A percentile compares a stretch with the other conserved stretches of the same genome.
phyloP scores from a whole-genome alignment of 129 eudicot genomes.

The Tagetes patula region DNA sequence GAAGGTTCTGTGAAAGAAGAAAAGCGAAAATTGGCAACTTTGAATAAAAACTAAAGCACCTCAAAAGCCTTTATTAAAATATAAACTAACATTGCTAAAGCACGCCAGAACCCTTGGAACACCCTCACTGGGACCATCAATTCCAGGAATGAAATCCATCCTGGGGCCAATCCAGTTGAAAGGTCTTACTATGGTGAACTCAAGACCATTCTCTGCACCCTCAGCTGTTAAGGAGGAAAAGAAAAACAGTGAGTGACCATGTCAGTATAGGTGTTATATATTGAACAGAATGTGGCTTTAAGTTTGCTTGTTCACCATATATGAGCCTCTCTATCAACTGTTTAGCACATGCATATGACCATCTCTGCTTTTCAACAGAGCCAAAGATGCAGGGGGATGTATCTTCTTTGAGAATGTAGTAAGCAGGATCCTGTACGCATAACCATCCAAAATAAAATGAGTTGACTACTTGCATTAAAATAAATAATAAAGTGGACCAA shows the following conservation, averaged over 20 bases:
- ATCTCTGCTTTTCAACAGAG: conserved; percentile 95
- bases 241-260: conserved; percentile 7
- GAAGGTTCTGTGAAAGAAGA: conserved; percentile 52
- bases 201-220: conserved; percentile 97
- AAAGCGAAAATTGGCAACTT: conserved; percentile 13
- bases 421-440: conserved; percentile 73
- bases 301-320: conserved; percentile 55
- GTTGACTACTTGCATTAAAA: background rate
- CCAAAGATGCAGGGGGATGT: conserved; percentile 94
- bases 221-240: conserved; percentile 51
- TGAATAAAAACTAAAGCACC: background rate
- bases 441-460: background rate
- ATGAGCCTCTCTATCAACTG: conserved; percentile 93
- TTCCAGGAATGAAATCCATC: conserved; percentile 98
- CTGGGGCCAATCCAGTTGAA: conserved; percentile 99
- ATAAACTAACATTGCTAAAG: conserved; percentile 81
- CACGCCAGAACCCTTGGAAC: conserved; percentile 98
- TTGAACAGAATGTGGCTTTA: background rate
- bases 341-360: conserved; percentile 99
- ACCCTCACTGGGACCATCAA: conserved; percentile 98
- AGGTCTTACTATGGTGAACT: conserved; percentile 94
- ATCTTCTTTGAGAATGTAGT: conserved; percentile 77
- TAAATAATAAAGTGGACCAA: background rate
- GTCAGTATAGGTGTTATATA: conserved; percentile 2
- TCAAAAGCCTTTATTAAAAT: background rate